A percentile compares a stretch with the other conserved stretches of the same genome.
Evolutionary conservation across 2,329 filamentous ascomycete genomes (phyloP).

Genomic region (Penicillium corylophilum): DNA sequence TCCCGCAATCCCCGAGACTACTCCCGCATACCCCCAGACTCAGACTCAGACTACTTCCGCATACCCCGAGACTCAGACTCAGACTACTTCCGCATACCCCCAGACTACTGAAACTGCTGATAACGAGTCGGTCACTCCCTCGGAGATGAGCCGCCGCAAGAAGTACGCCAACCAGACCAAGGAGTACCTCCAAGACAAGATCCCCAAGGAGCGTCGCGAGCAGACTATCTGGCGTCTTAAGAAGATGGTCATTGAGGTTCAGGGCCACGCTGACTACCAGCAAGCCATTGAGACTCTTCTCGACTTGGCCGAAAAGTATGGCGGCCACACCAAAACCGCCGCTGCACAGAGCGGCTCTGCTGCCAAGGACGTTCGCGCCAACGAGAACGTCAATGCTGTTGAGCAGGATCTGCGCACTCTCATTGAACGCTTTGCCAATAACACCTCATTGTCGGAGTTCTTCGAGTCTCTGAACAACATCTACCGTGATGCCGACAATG

Average conservation of each 20-base stretch:
- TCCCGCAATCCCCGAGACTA: conserved; percentile 44
- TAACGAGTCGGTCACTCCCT: conserved; percentile 46
- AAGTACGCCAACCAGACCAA: conserved; percentile 51
- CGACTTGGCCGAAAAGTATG: conserved; percentile 79
- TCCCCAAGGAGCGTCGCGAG: conserved; percentile 89
- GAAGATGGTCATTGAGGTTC: conserved; percentile 97
- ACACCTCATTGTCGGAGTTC: conserved; percentile 82
- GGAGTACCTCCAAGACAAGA: conserved; percentile 79
- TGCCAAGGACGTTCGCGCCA: conserved; percentile 68
- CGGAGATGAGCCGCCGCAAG: conserved; percentile 48
- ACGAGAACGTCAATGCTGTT: conserved; percentile 65
- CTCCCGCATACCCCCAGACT: no score
- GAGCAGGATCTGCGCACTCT: conserved; percentile 81
- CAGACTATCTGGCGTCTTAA: conserved; percentile 90
- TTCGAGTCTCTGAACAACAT: conserved; percentile 82
- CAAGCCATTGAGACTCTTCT: conserved; percentile 87
- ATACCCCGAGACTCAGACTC: no score
- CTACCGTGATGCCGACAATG: conserved; percentile 81
- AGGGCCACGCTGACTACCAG: conserved; percentile 91
- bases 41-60: no score
- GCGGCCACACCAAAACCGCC: conserved; percentile 67
- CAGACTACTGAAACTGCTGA: conserved; percentile 55
- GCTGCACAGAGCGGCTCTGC: conserved; percentile 65
- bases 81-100: no score
- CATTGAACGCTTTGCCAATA: conserved; percentile 93